These are phyloP conservation scores for Aspergillus luchuensis DNA, from an alignment of 2,329 filamentous ascomycete species.

Conservation along the genomic window DNA sequence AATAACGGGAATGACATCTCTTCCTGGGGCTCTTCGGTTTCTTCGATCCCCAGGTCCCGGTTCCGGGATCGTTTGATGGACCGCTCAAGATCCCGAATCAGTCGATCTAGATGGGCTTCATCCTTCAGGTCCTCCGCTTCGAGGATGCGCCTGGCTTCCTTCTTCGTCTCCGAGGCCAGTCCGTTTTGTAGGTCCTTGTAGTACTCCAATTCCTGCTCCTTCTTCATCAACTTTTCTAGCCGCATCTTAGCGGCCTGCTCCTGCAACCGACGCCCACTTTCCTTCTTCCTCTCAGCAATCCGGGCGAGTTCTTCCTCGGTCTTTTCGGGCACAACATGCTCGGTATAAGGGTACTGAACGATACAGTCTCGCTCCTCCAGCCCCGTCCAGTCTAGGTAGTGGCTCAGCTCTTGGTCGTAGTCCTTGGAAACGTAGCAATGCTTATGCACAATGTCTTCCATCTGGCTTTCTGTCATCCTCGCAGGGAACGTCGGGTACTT, in stretches of 20 bases:
- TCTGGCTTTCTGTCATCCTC: constrained; percentile 82
- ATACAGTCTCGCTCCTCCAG: constrained; percentile 86
- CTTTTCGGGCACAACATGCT: constrained; percentile 88
- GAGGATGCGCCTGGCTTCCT: constrained; percentile 81
- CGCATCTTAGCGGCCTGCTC: constrained; percentile 98
- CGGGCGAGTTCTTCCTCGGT: constrained; percentile 88
- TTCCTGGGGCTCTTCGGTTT: constrained; percentile 72
- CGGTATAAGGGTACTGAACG: constrained; percentile 90
- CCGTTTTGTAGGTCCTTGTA: constrained; percentile 79
- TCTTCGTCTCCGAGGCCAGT: constrained; percentile 78
- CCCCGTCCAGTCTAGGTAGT: constrained; percentile 86
- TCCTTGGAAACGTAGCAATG: constrained; percentile 88
- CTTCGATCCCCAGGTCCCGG: constrained; percentile 88
- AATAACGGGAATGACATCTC: constrained; percentile 85
- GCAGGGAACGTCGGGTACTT: constrained; percentile 91
- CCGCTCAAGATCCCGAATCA: constrained; percentile 86
- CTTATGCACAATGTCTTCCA: constrained; percentile 81
- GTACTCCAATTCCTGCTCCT: constrained; percentile 93
- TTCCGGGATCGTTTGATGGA: constrained; percentile 86
- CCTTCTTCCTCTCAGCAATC: constrained; percentile 91
- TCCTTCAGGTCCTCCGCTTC: constrained; percentile 92
- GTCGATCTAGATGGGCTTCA: constrained; percentile 79
- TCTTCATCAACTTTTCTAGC: constrained; percentile 89
- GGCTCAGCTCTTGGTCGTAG: constrained; percentile 75
- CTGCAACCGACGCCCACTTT: constrained; percentile 86